A percentile compares a stretch with the other conserved stretches of the same genome.
phyloP scores from a whole-genome alignment of 495 filamentous ascomycete species.

The Haplographium delicatum region DNA sequence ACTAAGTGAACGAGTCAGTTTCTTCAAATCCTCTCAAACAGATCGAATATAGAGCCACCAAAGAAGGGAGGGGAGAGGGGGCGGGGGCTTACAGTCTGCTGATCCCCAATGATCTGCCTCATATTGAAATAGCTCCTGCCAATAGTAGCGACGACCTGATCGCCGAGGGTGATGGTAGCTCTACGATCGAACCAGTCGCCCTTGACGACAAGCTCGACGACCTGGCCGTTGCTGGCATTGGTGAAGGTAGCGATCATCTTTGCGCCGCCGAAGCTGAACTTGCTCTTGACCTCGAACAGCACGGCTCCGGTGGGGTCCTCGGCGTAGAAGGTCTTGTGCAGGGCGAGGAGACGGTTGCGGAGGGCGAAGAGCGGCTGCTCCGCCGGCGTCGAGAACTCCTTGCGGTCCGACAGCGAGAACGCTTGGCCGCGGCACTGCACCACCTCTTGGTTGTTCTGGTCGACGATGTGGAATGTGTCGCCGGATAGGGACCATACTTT shows the following conservation, averaged over 20 bases:
- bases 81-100: conserved; percentile 44
- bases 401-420: conserved; percentile 19
- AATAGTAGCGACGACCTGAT: conserved; percentile 46
- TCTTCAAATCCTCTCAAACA: background rate
- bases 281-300: conserved; percentile 48
- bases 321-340: conserved; percentile 21
- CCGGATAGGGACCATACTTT: conserved; percentile 48
- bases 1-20: conserved; percentile 22
- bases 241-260: conserved; percentile 46
- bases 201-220: conserved; percentile 36
- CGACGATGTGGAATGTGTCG: conserved; percentile 46
- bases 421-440: conserved; percentile 14
- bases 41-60: background rate
- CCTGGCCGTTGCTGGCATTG: conserved; percentile 30
- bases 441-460: conserved; percentile 15
- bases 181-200: conserved; percentile 46
- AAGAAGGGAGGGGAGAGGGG: too few species aligned
- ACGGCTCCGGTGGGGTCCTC: conserved; percentile 37
- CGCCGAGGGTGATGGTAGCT: conserved; percentile 44
- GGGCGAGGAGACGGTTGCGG: conserved; percentile 7
- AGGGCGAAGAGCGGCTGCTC: conserved; percentile 13
- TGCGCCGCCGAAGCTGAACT: conserved; percentile 34
- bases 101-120: conserved; percentile 46
- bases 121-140: conserved; percentile 48
- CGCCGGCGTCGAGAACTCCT: conserved; percentile 12